Evolutionary conservation across 345 rosid genomes (phyloP), one percentile per base, ranked within the genome.

Genomic region (Hypericum androsaemum): DNA sequence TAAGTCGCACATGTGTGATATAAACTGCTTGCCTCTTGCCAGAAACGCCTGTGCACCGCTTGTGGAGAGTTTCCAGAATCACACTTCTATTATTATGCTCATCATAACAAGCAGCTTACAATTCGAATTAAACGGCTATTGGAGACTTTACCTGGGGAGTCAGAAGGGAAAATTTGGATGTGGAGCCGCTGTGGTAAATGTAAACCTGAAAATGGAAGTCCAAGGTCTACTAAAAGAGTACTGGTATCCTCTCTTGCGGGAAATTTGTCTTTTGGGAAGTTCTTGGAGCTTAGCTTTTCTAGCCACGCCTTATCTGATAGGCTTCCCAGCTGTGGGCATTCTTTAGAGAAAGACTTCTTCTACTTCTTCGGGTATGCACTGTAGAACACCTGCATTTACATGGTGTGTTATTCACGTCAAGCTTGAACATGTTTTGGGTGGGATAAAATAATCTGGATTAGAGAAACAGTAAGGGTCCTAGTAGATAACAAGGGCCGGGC

Each of bases 171-270:
- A 75, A 68, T 92, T 56, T 92, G 98, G 98, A 92, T 88, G 98
- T 92, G 98, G 98, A 77, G 95, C 67, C 57, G 87, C 32, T 92
- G 97, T 61, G 75, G 82, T 40, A 80, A 81, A 77, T 92, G 98
- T 68, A 77, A 70, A 61, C 56, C 65, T 60, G 73, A 63, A 50
- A 77, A 58, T 63, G 80, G 80, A 45, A 53, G 42, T n/a, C 57
- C 69, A 14, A 77, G 60, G 58, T 71, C 90, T 47, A 83, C 98
- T 12, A 88, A 83, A 71, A 80, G 97, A 70, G 94, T 92, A 38
- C 56, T 83, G 50, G 61, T 92, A 54, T 92, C 95, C 11, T 58
- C 73, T 60, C 80, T 88, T 60, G 89, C 95, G 37, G 74, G 84
- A 36, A 61, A 80, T 67, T 67, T 92, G 70, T 92, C 98, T 43